Percentiles rank a stretch among this genome's conserved stretches.
These are phyloP conservation scores for Hypoxylon sp. DNA, from an alignment of 2,329 filamentous ascomycete species.

Conservation along the genomic window DNA sequence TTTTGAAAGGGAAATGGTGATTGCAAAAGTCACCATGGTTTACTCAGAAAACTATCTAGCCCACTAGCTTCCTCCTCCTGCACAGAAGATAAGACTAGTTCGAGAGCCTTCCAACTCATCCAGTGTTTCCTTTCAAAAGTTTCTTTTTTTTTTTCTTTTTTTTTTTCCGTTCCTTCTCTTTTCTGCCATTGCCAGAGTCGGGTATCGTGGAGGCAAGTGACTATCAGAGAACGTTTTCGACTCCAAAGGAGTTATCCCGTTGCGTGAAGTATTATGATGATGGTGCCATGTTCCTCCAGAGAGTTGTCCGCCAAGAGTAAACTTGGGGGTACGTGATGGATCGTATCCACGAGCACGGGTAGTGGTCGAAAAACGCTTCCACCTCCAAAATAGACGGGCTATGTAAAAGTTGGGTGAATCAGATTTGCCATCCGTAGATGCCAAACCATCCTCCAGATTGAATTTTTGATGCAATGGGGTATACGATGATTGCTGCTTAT, in stretches of 20 bases:
- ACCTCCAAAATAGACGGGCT: slow-evolving; percentile 21
- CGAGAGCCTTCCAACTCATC: slow-evolving; percentile 44
- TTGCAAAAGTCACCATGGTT: slow-evolving; percentile 36
- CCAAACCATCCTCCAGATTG: slow-evolving; percentile 22
- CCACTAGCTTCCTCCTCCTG: slow-evolving; percentile 38
- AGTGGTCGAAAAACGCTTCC: slow-evolving; percentile 5
- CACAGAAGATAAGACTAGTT: slow-evolving; percentile 38
- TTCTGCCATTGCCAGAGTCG: slow-evolving; percentile 5
- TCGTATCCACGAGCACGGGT: background rate
- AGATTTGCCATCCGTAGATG: slow-evolving; percentile 21
- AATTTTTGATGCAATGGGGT: slow-evolving; percentile 20
- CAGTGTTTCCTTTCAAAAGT: slow-evolving; percentile 45
- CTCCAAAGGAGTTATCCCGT: slow-evolving; percentile 6
- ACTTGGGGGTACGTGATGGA: background rate
- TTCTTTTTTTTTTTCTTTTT: slow-evolving; percentile 42
- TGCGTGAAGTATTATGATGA: slow-evolving; percentile 4
- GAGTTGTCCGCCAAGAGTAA: background rate
- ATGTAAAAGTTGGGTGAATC: slow-evolving; percentile 27
- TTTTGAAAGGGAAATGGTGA: slow-evolving; percentile 45
- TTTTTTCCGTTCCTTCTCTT: slow-evolving; percentile 31
- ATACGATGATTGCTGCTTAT: slow-evolving; percentile 23
- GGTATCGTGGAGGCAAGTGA: background rate
- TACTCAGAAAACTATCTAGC: slow-evolving; percentile 50
- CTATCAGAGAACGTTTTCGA: slow-evolving; percentile 4
- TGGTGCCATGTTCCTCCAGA: background rate